Conservation (phyloP, 1,284 basidiomycete genomes). For the Ganoderma sp. region DNA sequence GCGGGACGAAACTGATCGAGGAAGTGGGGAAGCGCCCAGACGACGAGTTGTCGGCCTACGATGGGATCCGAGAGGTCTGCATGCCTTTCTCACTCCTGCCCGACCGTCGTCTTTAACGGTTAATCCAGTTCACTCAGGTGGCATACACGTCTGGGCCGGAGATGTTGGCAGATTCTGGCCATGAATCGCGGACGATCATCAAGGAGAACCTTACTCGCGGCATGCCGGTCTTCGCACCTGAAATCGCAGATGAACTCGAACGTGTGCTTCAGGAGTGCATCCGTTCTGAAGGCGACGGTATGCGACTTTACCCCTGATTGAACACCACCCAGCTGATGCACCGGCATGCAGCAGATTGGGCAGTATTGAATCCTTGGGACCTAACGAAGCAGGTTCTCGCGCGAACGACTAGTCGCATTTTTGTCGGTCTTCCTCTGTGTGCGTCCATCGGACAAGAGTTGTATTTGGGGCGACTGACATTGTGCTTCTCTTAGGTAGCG, state of each 20-base stretch:
- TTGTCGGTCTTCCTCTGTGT: not conserved
- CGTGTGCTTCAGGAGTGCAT: not conserved
- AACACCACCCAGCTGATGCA: not conserved
- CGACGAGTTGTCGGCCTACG: constrained; percentile 41
- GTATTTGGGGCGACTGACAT: not conserved
- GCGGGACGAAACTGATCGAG: constrained; percentile 41
- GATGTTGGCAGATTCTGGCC: not conserved
- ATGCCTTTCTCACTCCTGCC: constrained; percentile 4
- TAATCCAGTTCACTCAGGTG: constrained; percentile 27
- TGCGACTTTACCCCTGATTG: not conserved
- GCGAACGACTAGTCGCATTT: not conserved
- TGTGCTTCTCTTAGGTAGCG: not conserved
- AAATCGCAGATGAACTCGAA: not conserved
- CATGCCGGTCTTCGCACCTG: not conserved
- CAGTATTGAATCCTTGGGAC: not conserved
- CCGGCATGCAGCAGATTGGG: not conserved
- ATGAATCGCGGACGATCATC: constrained; percentile 26
- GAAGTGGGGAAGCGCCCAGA: constrained; percentile 44
- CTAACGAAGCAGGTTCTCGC: not conserved
- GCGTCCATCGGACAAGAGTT: not conserved
- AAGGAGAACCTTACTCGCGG: not conserved
- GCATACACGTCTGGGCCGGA: not conserved
- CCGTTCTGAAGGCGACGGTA: not conserved
- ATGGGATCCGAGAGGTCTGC: constrained; percentile 23
- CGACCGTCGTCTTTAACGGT: constrained; percentile 26